These are phyloP conservation scores for Barnettozyma siamensis DNA, from an alignment of 805 yeast species.

Conservation along the genomic window DNA sequence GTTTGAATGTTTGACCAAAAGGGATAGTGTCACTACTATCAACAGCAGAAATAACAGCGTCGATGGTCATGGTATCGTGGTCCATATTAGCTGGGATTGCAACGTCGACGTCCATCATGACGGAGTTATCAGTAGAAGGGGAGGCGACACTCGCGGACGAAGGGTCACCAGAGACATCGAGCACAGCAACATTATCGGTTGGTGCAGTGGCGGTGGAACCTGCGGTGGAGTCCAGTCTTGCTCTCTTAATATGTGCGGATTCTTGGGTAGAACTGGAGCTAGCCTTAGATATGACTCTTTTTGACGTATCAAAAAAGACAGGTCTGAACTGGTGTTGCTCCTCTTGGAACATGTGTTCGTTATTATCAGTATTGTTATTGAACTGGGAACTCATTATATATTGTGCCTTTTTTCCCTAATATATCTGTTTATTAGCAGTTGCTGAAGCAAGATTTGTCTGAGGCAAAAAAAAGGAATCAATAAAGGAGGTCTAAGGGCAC, in stretches of 20 bases:
- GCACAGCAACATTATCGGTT: conserved; percentile 3
- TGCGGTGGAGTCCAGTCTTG: conserved; percentile 23
- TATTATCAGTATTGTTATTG: conserved; percentile 30
- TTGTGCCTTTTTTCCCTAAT: not conserved
- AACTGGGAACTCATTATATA: conserved; percentile 32
- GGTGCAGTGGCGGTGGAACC: conserved; percentile 10
- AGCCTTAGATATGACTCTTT: conserved; percentile 11
- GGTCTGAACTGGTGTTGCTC: conserved; percentile 23
- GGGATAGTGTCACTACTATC: not conserved
- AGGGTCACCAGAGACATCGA: conserved; percentile 4
- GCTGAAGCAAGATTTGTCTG: not conserved
- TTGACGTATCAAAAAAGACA: conserved; percentile 25
- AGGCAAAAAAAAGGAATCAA: not conserved
- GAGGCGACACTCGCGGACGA: not conserved
- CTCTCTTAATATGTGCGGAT: conserved; percentile 28
- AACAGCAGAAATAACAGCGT: conserved; percentile 9
- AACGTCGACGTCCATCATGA: conserved; percentile 15
- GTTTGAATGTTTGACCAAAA: conserved; percentile 5
- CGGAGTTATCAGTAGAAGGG: not conserved
- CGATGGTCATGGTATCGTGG: conserved; percentile 9
- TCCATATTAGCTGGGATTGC: conserved; percentile 3
- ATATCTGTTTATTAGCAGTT: too few species aligned
- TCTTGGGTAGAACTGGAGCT: conserved; percentile 12
- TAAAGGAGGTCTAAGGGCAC: not conserved
- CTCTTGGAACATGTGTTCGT: conserved; percentile 31